phyloP scores from a whole-genome alignment of 164 flowering plant species.

The Tetracentron sinense region DNA sequence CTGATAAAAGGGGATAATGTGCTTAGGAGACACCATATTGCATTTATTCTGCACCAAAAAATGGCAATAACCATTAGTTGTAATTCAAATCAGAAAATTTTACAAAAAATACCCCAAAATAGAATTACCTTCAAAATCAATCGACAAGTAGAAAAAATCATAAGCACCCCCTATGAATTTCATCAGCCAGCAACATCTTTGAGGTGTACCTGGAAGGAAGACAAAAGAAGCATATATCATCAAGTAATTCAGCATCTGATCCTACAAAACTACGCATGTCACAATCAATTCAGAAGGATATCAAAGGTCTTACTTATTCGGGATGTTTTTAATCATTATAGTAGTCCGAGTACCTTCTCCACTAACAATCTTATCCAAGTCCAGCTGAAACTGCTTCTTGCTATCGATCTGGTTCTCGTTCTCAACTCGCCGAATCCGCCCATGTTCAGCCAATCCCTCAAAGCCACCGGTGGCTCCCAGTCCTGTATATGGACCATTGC shows the following conservation, averaged over 20 bases:
- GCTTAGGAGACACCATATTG: conserved; percentile 87
- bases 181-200: conserved; percentile 88
- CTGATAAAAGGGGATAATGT: conserved; percentile 79
- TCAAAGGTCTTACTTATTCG: conserved; percentile 64
- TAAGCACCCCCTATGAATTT: conserved; percentile 72
- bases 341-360: conserved; percentile 90
- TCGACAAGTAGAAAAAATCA: conserved; percentile 89
- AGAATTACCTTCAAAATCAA: conserved; percentile 85
- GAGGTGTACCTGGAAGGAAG: conserved; percentile 59
- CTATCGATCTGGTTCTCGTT: conserved; percentile 55
- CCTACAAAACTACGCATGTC: not conserved
- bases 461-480: conserved; percentile 24
- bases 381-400: conserved; percentile 84
- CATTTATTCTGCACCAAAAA: conserved; percentile 79
- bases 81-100: conserved; percentile 6
- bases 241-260: conserved; percentile 2
- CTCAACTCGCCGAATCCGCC: conserved; percentile 59
- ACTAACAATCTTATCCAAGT: conserved; percentile 72
- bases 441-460: conserved; percentile 65
- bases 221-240: conserved; percentile 3
- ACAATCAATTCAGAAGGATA: not conserved
- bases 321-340: conserved; percentile 93
- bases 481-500: conserved; percentile 50
- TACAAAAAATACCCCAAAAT: not conserved
- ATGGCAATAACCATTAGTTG: conserved; percentile 16